A percentile compares a stretch with the other conserved stretches of the same genome.
phyloP scores from a whole-genome alignment of 768 basidiomycete species.

The Mycena haematopus region DNA sequence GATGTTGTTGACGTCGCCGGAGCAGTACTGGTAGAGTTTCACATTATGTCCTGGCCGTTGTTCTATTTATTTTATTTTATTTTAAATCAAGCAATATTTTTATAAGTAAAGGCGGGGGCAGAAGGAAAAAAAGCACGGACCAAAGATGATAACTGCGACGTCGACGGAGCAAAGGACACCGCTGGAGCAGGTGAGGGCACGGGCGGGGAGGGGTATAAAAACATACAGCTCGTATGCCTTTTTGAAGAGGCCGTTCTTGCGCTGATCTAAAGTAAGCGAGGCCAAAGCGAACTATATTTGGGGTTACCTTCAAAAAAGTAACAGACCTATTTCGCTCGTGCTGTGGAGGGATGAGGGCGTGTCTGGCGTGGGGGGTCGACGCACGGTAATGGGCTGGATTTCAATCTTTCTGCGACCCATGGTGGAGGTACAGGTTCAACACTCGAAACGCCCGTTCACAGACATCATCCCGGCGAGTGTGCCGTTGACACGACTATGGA shows the following conservation, averaged over 20 bases:
- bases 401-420: constrained; percentile 81
- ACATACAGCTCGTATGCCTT: constrained; percentile 70
- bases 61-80: constrained; percentile 45
- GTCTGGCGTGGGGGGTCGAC: constrained; percentile 34
- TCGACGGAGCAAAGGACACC: constrained; percentile 81
- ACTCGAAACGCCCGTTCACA: constrained; percentile 28
- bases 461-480: constrained; percentile 28
- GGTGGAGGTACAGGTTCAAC: constrained; percentile 24
- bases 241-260: constrained; percentile 81
- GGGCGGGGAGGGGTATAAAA: neutral
- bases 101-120: constrained; percentile 3
- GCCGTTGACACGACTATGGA: constrained; percentile 26
- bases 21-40: constrained; percentile 78
- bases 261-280: constrained; percentile 43
- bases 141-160: constrained; percentile 77
- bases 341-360: constrained; percentile 36
- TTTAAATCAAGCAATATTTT: constrained; percentile 1
- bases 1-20: constrained; percentile 61
- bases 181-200: neutral
- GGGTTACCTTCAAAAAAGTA: constrained; percentile 74
- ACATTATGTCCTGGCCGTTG: constrained; percentile 68
- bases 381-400: constrained; percentile 75
- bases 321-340: constrained; percentile 79
- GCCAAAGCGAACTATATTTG: constrained; percentile 28
- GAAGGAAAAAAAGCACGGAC: constrained; percentile 41